Evolutionary conservation across 169 alveolate species (phyloP), one percentile per base, ranked within the genome.

Genomic region (Sarcocystis neurona): DNA sequence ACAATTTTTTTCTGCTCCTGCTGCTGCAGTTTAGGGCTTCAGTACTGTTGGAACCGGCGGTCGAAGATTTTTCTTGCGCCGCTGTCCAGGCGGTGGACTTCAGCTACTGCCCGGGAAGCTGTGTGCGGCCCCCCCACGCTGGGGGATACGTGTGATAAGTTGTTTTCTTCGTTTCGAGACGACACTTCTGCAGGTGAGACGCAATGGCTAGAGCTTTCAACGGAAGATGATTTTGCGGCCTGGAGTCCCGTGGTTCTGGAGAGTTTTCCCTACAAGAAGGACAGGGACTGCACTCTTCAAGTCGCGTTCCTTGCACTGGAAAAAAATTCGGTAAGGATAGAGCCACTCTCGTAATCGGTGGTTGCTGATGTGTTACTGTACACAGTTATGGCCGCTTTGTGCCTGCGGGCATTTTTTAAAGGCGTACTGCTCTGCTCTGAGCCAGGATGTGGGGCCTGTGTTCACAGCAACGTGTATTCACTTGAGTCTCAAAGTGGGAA

Each of bases 201-300:
- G 20, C 20, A 63, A 10, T 63, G 75, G 75, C 8, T 63, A 1
- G n/a, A 63, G 75, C 1, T 63, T 1, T 63, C 75, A 6, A 41
- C 44, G 20, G 75, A 63, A 15, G 75, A 63, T 6, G 75, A 63
- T n/a, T 63, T 63, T n/a, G 75, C 75, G 44, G 75, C 75, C n/a
- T 63, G 75, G 75, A 63, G 75, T 18, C 75, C 75, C 18, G 6
- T 43, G 34, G 75, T 63, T 27, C 75, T 63, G n/a, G n/a, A n/a
- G n/a, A n/a, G n/a, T 1, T 63, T n/a, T 20, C 34, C 10, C 75
- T 4, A 41, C 4, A 15, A 15, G 39, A 0, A 15, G 75, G 32
- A 50, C 8, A 8, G 75, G 8, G 46, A 12, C 75, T 63, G 4
- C 32, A 4, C 43, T 63, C 75, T 0, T 1, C n/a, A 6, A 3